Conservation (phyloP, 2,329 filamentous ascomycete genomes). For the Alternaria sp. region DNA sequence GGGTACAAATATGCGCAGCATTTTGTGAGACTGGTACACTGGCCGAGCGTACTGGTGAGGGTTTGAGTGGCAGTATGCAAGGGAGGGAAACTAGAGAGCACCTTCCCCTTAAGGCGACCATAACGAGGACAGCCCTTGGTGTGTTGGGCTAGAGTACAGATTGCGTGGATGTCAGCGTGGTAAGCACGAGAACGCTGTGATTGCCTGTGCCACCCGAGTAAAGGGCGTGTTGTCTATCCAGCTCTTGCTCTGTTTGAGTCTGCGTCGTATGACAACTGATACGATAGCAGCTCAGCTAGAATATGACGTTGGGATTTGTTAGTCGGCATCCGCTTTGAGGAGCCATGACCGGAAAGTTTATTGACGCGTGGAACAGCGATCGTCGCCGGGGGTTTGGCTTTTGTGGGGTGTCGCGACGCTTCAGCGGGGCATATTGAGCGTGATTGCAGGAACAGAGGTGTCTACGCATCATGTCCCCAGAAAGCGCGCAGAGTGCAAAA, state of each 20-base stretch:
- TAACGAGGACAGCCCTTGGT: slow-evolving; percentile 14
- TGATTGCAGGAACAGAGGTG: neutral
- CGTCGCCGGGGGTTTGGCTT: slow-evolving; percentile 1
- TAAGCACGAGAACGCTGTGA: slow-evolving; percentile 6
- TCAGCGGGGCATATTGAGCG: slow-evolving; percentile 4
- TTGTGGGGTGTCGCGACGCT: slow-evolving; percentile 3
- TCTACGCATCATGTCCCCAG: neutral
- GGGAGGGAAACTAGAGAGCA: neutral
- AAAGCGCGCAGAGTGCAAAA: neutral
- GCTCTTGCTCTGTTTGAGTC: neutral
- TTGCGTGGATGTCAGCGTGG: slow-evolving; percentile 6
- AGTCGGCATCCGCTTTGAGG: neutral
- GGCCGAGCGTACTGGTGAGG: neutral
- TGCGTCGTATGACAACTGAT: neutral
- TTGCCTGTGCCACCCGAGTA: slow-evolving; percentile 12
- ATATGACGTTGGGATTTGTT: slow-evolving; percentile 1
- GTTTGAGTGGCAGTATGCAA: neutral
- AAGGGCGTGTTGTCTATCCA: neutral
- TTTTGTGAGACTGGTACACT: neutral
- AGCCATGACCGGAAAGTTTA: slow-evolving; percentile 12
- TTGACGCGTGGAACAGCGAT: slow-evolving; percentile 21
- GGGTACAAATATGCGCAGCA: neutral
- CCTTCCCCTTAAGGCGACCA: slow-evolving; percentile 1
- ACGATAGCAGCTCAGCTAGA: slow-evolving; percentile 4
- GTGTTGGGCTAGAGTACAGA: neutral